Percentiles rank a stretch among this genome's conserved stretches.
These are phyloP conservation scores for Tolypocladium pustulatum DNA, from an alignment of 2,329 filamentous ascomycete genomes.

Conservation along the genomic window DNA sequence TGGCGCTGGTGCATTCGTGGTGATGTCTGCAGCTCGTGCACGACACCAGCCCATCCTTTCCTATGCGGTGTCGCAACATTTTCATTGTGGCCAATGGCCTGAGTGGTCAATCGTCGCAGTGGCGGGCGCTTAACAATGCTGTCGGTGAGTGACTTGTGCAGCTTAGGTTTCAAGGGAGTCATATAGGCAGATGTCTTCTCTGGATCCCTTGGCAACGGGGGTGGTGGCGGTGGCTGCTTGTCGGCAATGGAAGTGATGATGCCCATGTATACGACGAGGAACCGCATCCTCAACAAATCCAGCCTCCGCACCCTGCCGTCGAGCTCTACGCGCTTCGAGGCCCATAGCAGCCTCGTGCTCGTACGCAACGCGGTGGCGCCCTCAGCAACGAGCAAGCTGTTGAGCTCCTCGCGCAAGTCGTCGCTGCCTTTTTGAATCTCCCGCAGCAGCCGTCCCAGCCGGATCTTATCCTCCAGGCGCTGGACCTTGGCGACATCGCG, in stretches of 20 bases:
- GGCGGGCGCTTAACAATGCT: constrained; percentile 34
- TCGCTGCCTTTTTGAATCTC: constrained; percentile 53
- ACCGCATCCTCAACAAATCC: constrained; percentile 53
- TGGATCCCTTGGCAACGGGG: constrained; percentile 17
- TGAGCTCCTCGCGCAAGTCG: constrained; percentile 50
- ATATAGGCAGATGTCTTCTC: constrained; percentile 22
- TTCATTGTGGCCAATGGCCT: constrained; percentile 42
- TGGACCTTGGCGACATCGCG: constrained; percentile 46
- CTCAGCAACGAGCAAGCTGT: constrained; percentile 37
- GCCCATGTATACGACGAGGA: constrained; percentile 54
- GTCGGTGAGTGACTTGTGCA: constrained; percentile 33
- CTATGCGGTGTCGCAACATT: constrained; percentile 35
- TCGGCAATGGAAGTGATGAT: constrained; percentile 33
- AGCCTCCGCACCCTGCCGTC: constrained; percentile 48
- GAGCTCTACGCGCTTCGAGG: constrained; percentile 38
- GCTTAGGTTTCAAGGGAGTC: constrained; percentile 18
- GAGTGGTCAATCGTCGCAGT: constrained; percentile 41
- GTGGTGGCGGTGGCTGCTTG: constrained; percentile 22
- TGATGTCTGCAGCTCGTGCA: constrained; percentile 50
- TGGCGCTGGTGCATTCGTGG: constrained; percentile 51
- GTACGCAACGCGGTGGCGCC: constrained; percentile 31
- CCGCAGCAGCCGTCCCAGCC: constrained; percentile 44
- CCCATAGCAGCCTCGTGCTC: constrained; percentile 47
- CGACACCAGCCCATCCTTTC: constrained; percentile 51
- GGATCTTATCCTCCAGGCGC: constrained; percentile 52